A percentile compares a stretch with the other conserved stretches of the same genome.
Evolutionary conservation across 768 basidiomycete genomes (phyloP).

Genomic region (Calvatia gigantea): DNA sequence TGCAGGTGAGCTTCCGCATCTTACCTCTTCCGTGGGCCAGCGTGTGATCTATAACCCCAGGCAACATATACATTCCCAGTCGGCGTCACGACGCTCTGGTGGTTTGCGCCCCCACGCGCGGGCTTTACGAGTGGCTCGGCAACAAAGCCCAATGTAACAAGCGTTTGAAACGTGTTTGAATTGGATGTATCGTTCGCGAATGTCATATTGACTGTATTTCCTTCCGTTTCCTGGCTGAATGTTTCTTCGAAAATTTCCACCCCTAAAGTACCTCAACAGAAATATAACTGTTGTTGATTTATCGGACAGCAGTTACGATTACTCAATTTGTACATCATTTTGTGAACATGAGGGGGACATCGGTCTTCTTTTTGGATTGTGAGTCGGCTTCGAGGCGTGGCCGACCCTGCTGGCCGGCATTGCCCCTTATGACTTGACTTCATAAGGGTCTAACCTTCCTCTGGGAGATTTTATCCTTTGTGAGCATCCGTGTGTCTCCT

Average conservation of each 20-base stretch:
- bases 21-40: not conserved
- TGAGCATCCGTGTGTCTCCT: no score
- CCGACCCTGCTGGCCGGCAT: constrained; percentile 6
- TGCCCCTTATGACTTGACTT: no score
- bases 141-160: not conserved
- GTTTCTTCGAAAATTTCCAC: not conserved
- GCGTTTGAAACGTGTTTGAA: not conserved
- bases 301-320: not conserved
- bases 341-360: constrained; percentile 8
- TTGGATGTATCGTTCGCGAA: not conserved
- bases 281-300: not conserved
- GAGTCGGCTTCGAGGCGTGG: not conserved
- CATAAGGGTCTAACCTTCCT: not conserved
- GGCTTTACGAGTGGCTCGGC: not conserved
- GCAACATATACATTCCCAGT: constrained; percentile 78
- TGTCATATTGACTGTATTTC: no score
- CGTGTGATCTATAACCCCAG: constrained; percentile 17
- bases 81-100: constrained; percentile 60
- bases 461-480: not conserved
- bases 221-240: not conserved
- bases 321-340: constrained; percentile 4
- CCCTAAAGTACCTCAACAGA: not conserved
- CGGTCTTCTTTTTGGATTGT: not conserved
- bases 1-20: constrained; percentile 39
- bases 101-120: constrained; percentile 32